These are phyloP conservation scores for Neonectria punicea DNA, from an alignment of 2,329 filamentous ascomycete species.

Conservation along the genomic window DNA sequence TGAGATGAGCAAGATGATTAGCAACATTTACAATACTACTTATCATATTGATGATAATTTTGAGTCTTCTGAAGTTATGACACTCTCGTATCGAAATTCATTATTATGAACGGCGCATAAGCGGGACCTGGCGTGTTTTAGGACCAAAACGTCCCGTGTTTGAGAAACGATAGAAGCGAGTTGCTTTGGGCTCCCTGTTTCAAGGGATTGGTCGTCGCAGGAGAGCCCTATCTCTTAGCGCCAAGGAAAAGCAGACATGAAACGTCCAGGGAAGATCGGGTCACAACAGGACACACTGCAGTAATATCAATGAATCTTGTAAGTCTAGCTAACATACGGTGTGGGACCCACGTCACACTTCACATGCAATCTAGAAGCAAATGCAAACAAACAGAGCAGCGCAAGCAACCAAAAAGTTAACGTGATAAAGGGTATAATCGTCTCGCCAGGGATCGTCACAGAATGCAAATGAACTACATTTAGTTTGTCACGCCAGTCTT, in stretches of 20 bases:
- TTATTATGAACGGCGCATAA: not conserved
- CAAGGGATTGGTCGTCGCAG: not conserved
- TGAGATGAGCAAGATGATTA: slow-evolving; percentile 13
- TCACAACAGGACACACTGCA: not conserved
- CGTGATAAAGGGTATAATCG: slow-evolving; percentile 23
- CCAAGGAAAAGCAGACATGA: not conserved
- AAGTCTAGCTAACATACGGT: not conserved
- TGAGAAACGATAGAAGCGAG: not conserved
- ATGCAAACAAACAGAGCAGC: not conserved
- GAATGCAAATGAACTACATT: slow-evolving; percentile 18
- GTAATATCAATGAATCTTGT: not conserved
- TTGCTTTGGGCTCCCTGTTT: not conserved
- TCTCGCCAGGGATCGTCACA: slow-evolving; percentile 16
- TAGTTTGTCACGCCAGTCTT: not conserved
- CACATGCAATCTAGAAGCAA: slow-evolving; percentile 2
- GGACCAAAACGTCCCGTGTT: not conserved
- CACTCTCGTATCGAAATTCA: not conserved
- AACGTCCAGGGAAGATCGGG: not conserved
- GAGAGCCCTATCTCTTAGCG: not conserved
- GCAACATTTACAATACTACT: not conserved
- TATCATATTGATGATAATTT: not conserved
- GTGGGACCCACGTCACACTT: slow-evolving; percentile 2
- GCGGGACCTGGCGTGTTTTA: not conserved
- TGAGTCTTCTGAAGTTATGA: not conserved
- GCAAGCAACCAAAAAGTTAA: slow-evolving; percentile 6